phyloP scores from a whole-genome alignment of 768 basidiomycete genomes.

The Kwoniella pini region DNA sequence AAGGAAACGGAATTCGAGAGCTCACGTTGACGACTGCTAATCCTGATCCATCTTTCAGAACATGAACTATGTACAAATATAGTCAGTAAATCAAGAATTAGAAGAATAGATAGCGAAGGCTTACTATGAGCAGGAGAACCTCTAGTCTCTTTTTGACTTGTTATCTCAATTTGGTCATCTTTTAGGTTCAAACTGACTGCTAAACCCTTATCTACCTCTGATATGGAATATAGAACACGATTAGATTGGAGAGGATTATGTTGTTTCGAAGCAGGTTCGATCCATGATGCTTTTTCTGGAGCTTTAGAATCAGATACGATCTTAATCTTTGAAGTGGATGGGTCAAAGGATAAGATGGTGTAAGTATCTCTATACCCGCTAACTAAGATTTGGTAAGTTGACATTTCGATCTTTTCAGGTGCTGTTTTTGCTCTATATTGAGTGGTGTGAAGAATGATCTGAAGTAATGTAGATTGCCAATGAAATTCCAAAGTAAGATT shows the following conservation, averaged over 20 bases:
- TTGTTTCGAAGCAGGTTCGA: conserved; percentile 61
- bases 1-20: conserved; percentile 29
- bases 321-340: conserved; percentile 58
- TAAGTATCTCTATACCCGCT: conserved; percentile 61
- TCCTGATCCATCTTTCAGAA: conserved; percentile 63
- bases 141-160: conserved; percentile 31
- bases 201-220: conserved; percentile 67
- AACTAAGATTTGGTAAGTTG: conserved; percentile 35
- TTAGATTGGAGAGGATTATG: conserved; percentile 51
- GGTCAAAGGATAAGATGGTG: conserved; percentile 67
- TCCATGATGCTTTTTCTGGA: conserved; percentile 67
- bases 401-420: too few species aligned
- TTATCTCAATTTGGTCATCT: conserved; percentile 59
- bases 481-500: too few species aligned
- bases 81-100: not conserved
- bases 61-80: conserved; percentile 58
- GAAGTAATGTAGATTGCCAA: too few species aligned
- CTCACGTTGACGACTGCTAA: conserved; percentile 73
- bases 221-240: conserved; percentile 64
- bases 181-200: conserved; percentile 66
- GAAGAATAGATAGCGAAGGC: not conserved
- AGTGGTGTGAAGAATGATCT: too few species aligned
- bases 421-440: too few species aligned
- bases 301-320: conserved; percentile 49
- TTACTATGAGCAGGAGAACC: conserved; percentile 46